Evolutionary conservation across 371 early-diverging fungal species (phyloP), one percentile per base, ranked within the genome.

Genomic region (Apophysomyces variabilis): DNA sequence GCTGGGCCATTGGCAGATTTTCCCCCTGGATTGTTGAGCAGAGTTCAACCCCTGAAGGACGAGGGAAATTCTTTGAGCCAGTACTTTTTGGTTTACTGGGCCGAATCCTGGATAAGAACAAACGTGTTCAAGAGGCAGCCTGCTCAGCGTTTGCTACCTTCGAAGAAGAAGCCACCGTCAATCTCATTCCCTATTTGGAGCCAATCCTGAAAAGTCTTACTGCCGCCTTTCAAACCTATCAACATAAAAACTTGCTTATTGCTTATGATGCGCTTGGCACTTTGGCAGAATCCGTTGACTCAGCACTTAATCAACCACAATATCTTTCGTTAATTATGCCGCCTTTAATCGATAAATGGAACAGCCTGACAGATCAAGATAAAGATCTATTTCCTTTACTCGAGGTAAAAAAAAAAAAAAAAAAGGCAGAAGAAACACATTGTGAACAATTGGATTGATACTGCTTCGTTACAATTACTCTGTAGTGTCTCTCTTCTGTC

Each of bases 1-100:
- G 97, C 79, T 98, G 99, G 99, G 95, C 97, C 32, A 78, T 96
- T 56, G 91, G 96, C 54, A 88, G 98, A 43, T 98, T 95, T 76
- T 87, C 95, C 21, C 78, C 78, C 43, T 98, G 97, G 97, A 88
- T 89, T 39, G 85, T 95, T 47, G 77, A 86, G 63, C 77, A 79
- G 61, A 67, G 64, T 64, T 76, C 44, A 16, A 62, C 85, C 21
- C 70, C 84, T 35, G 81, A 90, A 67, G 89, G 90, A 62, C 77
- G 87, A 36, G 76, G 81, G 41, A 68, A 70, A 54, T 95, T 91
- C 75, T 93, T 96, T 70, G 88, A 88, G 59, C 95, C 95, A 2
- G 77, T 95, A 39, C 79, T 98, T 37, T 86, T 87, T n/a, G 92
- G 88, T 32, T 76, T 97, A 39, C 76, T 96, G 44, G 77, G 79